phyloP scores from a whole-genome alignment of 352 stramenopile species.

The Pythium periplocum region DNA sequence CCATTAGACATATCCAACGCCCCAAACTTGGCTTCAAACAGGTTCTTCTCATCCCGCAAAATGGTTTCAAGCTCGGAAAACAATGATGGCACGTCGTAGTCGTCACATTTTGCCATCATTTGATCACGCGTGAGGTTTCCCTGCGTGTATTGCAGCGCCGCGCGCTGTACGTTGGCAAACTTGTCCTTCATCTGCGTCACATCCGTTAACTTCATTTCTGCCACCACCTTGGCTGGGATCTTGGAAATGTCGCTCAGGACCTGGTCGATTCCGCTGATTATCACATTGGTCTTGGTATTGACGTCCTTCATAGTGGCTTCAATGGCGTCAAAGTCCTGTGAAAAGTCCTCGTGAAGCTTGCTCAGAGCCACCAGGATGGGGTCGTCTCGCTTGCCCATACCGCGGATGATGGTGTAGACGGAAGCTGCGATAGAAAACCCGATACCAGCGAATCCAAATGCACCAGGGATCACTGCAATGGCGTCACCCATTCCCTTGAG shows the following conservation, averaged over 20 bases:
- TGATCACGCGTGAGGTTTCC: constrained; percentile 29
- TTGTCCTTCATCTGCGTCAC: constrained; percentile 47
- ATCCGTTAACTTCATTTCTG: constrained; percentile 41
- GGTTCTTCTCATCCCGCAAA: constrained; percentile 27
- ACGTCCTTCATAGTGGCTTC: constrained; percentile 20
- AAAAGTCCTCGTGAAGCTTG: constrained; percentile 22
- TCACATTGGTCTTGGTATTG: constrained; percentile 16
- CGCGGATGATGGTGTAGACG: constrained; percentile 17
- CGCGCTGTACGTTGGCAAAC: constrained; percentile 26
- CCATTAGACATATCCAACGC: constrained; percentile 21
- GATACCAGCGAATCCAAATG: constrained; percentile 30
- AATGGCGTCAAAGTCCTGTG: constrained; percentile 24
- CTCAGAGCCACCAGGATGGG: constrained; percentile 26
- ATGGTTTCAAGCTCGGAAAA: constrained; percentile 49
- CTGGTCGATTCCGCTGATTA: constrained; percentile 32
- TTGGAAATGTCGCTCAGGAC: constrained; percentile 31
- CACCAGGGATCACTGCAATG: constrained; percentile 23
- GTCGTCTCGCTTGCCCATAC: constrained; percentile 14
- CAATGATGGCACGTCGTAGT: constrained; percentile 31
- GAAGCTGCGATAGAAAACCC: constrained; percentile 41
- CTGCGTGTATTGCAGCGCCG: constrained; percentile 24
- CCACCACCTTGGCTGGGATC: constrained; percentile 33
- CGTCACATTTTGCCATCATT: constrained; percentile 44
- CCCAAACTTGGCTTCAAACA: constrained; percentile 31
- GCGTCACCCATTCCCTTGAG: constrained; percentile 39